Evolutionary conservation across 2,329 filamentous ascomycete genomes (phyloP).

Genomic region (Fusarium austroafricanum): DNA sequence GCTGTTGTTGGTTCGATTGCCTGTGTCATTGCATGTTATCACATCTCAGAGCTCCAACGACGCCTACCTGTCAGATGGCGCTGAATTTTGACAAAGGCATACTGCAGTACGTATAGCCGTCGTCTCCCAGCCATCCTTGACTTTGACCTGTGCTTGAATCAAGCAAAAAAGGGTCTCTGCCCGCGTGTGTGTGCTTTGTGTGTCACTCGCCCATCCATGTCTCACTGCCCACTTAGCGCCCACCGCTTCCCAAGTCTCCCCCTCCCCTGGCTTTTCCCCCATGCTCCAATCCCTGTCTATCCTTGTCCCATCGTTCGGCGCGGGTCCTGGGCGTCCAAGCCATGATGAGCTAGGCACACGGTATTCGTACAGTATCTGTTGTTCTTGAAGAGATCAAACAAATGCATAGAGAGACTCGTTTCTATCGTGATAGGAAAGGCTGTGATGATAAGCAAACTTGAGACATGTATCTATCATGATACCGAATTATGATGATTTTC

Average conservation of each 20-base stretch:
- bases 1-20: conserved; percentile 11
- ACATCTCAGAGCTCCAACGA: not conserved
- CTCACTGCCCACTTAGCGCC: conserved; percentile 45
- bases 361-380: conserved; percentile 28
- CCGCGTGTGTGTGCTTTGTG: conserved; percentile 32
- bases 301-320: conserved; percentile 9
- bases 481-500: not conserved
- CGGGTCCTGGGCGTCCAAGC: conserved; percentile 33
- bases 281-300: conserved; percentile 38
- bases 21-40: not conserved
- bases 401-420: no score
- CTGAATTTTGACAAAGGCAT: not conserved
- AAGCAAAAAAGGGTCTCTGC: conserved; percentile 31
- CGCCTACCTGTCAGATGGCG: no score
- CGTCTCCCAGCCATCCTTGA: not conserved
- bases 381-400: not conserved
- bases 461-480: not conserved
- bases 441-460: not conserved
- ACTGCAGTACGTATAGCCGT: no score
- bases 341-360: conserved; percentile 41
- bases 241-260: conserved; percentile 22
- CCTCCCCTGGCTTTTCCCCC: conserved; percentile 29
- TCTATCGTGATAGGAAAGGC: not conserved
- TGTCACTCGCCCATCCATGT: conserved; percentile 44
- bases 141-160: not conserved